These are phyloP conservation scores for Amanita thiersii DNA, from an alignment of 768 basidiomycete genomes.

Conservation along the genomic window DNA sequence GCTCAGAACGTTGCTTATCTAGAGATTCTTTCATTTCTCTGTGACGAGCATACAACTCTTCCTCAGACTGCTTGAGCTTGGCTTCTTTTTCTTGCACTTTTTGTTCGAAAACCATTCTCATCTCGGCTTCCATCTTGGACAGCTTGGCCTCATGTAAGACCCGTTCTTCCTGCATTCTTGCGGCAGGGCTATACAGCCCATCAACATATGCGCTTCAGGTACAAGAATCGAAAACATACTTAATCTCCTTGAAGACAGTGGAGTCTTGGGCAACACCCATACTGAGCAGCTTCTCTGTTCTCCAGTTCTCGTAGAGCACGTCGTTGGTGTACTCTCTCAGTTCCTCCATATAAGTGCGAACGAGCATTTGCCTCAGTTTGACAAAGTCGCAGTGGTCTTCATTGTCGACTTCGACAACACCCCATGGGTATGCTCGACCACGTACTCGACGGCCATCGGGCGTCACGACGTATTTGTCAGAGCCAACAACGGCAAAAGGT, in stretches of 20 bases:
- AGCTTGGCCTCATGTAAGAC: constrained; percentile 95
- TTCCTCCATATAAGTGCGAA: constrained; percentile 99
- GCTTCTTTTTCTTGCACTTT: constrained; percentile 99
- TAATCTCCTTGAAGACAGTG: constrained; percentile 98
- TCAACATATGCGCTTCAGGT: not conserved
- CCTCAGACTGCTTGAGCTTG: constrained; percentile 98
- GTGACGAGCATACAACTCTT: constrained; percentile 97
- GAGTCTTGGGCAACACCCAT: constrained; percentile 99
- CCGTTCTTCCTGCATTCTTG: constrained; percentile 93
- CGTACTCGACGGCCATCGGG: constrained; percentile 89
- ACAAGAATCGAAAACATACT: constrained; percentile 47
- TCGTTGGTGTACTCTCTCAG: constrained; percentile 95
- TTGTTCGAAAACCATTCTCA: constrained; percentile 99
- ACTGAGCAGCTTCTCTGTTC: constrained; percentile 89
- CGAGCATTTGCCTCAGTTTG: constrained; percentile 98
- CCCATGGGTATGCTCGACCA: constrained; percentile 97
- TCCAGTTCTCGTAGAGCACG: constrained; percentile 96
- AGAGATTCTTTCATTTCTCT: constrained; percentile 99
- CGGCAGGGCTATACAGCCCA: constrained; percentile 67
- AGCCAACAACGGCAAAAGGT: constrained; percentile 97
- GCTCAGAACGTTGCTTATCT: constrained; percentile 90
- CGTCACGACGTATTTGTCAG: constrained; percentile 72
- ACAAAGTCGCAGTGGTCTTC: constrained; percentile 99
- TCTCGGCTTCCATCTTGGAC: constrained; percentile 99
- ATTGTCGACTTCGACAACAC: constrained; percentile 98